A percentile compares a stretch with the other conserved stretches of the same genome.
Evolutionary conservation across 441 rosid species (phyloP).

Genomic region (Adansonia madagascariensis): DNA sequence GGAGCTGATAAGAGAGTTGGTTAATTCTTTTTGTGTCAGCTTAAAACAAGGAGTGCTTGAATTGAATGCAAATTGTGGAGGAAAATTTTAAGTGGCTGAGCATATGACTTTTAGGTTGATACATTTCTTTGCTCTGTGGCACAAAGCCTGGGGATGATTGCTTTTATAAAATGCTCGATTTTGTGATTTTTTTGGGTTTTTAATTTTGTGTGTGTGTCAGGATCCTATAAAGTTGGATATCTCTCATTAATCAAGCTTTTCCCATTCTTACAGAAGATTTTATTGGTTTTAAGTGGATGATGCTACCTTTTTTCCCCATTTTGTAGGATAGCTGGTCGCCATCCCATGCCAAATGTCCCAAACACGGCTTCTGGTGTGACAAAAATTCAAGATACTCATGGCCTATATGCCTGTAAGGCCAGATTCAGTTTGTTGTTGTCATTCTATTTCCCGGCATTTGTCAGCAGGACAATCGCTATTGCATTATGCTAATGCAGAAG

Average conservation of each 20-base stretch:
- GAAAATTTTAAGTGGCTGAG: neutral
- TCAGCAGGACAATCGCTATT: neutral
- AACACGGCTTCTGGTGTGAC: constrained; percentile 39
- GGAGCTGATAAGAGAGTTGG: neutral
- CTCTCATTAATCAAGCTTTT: neutral
- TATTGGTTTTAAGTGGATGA: neutral
- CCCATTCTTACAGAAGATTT: neutral
- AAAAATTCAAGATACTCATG: constrained; percentile 33
- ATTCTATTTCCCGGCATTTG: constrained; percentile 19
- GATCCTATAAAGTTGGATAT: neutral
- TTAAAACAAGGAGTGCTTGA: neutral
- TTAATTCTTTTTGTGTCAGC: neutral
- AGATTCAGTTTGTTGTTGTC: constrained; percentile 20
- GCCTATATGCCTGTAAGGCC: constrained; percentile 39
- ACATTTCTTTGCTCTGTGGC: neutral
- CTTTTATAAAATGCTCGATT: neutral
- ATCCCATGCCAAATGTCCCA: constrained; percentile 31
- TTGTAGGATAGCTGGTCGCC: constrained; percentile 43
- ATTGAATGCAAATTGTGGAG: neutral
- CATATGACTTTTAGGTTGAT: constrained; percentile 12
- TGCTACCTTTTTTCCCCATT: constrained; percentile 9
- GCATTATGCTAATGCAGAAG: neutral
- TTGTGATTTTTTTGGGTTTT: neutral
- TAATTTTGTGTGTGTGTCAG: neutral
- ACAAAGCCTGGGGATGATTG: neutral